Evolutionary conservation across 352 stramenopile species (phyloP).

Genomic region (Globisporangium rhizosaccharum): DNA sequence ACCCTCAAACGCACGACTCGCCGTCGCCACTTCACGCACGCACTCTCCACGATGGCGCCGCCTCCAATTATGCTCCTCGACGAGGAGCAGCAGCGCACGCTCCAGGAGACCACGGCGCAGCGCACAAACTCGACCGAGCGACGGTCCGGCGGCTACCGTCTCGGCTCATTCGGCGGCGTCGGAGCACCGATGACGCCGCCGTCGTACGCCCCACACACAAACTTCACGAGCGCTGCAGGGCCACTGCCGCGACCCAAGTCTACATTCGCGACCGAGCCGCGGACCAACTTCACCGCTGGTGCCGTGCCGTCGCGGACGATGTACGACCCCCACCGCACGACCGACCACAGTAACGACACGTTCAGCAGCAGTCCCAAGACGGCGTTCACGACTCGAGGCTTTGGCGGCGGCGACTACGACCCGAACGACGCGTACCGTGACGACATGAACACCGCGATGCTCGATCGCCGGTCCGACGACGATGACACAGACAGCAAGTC

Average conservation of each 20-base stretch:
- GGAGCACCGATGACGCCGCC: conserved; percentile 15
- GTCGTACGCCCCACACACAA: conserved; percentile 19
- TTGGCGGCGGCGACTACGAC: neutral
- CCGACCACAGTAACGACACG: conserved; percentile 9
- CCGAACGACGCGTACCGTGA: conserved; percentile 9
- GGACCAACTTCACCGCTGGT: conserved; percentile 10
- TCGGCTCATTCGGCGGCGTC: conserved; percentile 9
- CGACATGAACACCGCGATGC: conserved; percentile 7
- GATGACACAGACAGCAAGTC: conserved; percentile 5
- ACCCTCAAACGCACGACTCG: too few species aligned
- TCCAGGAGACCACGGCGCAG: conserved; percentile 12
- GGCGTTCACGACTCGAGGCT: conserved; percentile 35
- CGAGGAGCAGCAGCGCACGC: conserved; percentile 46
- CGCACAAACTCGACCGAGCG: conserved; percentile 13
- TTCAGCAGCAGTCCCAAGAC: conserved; percentile 31
- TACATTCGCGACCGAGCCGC: neutral
- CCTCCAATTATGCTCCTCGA: conserved; percentile 39
- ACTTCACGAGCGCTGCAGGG: conserved; percentile 19
- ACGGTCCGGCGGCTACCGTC: neutral
- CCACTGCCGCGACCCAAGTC: neutral
- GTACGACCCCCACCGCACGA: conserved; percentile 2
- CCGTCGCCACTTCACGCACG: too few species aligned
- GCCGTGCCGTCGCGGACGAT: conserved; percentile 1
- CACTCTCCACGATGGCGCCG: neutral
- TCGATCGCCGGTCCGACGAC: conserved; percentile 10